phyloP scores from a whole-genome alignment of 2,329 filamentous ascomycete genomes.

The Chaetomiaceae sp. region DNA sequence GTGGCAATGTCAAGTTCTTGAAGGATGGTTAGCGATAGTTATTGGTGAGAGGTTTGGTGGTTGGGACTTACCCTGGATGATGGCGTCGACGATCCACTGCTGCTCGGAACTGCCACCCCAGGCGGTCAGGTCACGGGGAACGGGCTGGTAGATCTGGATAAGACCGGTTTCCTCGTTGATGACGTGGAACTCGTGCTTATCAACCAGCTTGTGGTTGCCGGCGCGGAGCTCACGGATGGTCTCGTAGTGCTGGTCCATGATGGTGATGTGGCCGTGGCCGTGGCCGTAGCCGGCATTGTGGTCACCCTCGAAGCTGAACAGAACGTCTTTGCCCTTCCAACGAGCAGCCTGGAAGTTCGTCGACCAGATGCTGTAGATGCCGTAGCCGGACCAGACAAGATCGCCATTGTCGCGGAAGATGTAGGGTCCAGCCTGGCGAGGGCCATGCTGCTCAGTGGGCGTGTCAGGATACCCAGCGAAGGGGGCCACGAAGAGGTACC shows the following conservation, averaged over 20 bases:
- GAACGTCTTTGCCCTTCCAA: conserved; percentile 47
- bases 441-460: conserved; percentile 35
- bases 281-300: conserved; percentile 48
- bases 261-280: conserved; percentile 49
- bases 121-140: conserved; percentile 39
- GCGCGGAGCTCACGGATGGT: conserved; percentile 49
- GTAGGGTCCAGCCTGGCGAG: conserved; percentile 49
- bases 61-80: conserved; percentile 43
- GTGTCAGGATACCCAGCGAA: conserved; percentile 25
- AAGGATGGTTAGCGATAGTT: conserved; percentile 8
- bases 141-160: conserved; percentile 50
- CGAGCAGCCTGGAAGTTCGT: conserved; percentile 48
- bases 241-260: conserved; percentile 51
- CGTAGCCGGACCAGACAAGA: conserved; percentile 53
- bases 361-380: conserved; percentile 47
- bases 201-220: conserved; percentile 45
- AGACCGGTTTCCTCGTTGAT: conserved; percentile 46
- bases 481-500: conserved; percentile 26
- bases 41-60: not conserved
- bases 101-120: conserved; percentile 44
- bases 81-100: conserved; percentile 52
- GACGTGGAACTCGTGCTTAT: conserved; percentile 53
- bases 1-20: conserved; percentile 46
- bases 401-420: conserved; percentile 52
- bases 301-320: conserved; percentile 51